Evolutionary conservation across 2,329 filamentous ascomycete species (phyloP).

Genomic region (Trichoderma afroharzianum): DNA sequence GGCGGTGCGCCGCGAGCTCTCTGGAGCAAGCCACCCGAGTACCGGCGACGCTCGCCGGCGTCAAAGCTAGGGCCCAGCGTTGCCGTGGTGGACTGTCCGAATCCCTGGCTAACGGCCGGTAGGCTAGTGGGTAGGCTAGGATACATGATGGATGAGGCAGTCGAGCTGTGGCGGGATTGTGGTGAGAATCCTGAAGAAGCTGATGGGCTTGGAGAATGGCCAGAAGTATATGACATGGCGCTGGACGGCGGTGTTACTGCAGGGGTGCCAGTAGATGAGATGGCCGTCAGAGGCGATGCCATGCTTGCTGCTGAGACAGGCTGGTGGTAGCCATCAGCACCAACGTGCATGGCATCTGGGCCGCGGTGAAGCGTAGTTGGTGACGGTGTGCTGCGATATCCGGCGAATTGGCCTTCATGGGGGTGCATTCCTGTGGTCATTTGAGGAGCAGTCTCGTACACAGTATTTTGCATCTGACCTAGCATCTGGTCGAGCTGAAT

Average conservation of each 20-base stretch:
- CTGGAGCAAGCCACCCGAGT: conserved; percentile 65
- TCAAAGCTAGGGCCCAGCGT: conserved; percentile 68
- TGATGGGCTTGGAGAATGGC: conserved; percentile 71
- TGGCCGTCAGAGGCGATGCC: conserved; percentile 57
- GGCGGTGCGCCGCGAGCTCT: conserved; percentile 43
- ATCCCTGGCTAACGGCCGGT: conserved; percentile 66
- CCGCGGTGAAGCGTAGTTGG: conserved; percentile 42
- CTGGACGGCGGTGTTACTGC: conserved; percentile 74
- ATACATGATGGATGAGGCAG: conserved; percentile 63
- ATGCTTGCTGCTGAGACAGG: conserved; percentile 52
- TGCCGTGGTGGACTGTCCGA: conserved; percentile 65
- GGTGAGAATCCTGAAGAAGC: conserved; percentile 64
- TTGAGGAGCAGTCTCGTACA: conserved; percentile 87
- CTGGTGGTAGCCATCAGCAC: conserved; percentile 32
- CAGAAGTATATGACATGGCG: conserved; percentile 71
- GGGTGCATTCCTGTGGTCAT: conserved; percentile 77
- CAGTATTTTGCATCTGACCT: conserved; percentile 91
- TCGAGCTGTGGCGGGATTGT: conserved; percentile 58
- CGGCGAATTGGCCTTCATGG: conserved; percentile 60
- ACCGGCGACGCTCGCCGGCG: conserved; percentile 59
- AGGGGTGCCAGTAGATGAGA: conserved; percentile 65
- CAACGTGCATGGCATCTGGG: conserved; percentile 32
- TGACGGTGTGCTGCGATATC: conserved; percentile 56
- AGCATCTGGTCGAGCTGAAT: conserved; percentile 92
- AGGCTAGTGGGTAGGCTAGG: conserved; percentile 57